These are phyloP conservation scores for Apophysomyces sp. DNA, from an alignment of 371 early-diverging fungal species.

Conservation along the genomic window DNA sequence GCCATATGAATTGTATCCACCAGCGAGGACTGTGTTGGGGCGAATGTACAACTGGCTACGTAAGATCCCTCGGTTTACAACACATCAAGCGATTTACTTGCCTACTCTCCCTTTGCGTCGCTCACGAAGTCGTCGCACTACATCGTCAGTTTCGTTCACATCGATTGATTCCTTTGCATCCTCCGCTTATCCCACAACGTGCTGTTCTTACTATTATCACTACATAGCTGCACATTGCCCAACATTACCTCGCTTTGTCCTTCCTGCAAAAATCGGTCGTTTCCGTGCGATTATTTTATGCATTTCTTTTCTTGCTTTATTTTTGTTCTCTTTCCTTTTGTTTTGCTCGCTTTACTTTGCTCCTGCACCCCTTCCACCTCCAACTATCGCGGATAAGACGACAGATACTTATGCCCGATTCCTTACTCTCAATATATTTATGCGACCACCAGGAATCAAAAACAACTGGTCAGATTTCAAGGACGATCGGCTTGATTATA, in stretches of 20 bases:
- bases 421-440: constrained; percentile 80
- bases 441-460: constrained; percentile 83
- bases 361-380: constrained; percentile 21
- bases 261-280: constrained; percentile 30
- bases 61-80: constrained; percentile 38
- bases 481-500: constrained; percentile 65
- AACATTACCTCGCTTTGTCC: constrained; percentile 19
- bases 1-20: constrained; percentile 50
- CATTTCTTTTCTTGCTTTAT: constrained; percentile 23
- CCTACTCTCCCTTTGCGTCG: constrained; percentile 28
- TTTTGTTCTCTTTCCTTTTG: constrained; percentile 34
- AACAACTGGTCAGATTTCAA: constrained; percentile 78
- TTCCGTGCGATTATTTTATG: constrained; percentile 26
- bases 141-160: constrained; percentile 13
- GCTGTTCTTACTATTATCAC: constrained; percentile 30
- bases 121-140: neutral
- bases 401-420: constrained; percentile 49
- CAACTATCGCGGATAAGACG: constrained; percentile 12
- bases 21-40: constrained; percentile 38
- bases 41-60: constrained; percentile 47
- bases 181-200: constrained; percentile 18
- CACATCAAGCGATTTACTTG: constrained; percentile 44
- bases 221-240: constrained; percentile 13
- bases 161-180: constrained; percentile 26
- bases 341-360: constrained; percentile 27